These are phyloP conservation scores for Xerophyta viscosa DNA, from an alignment of 106 monocot species.

Conservation along the genomic window DNA sequence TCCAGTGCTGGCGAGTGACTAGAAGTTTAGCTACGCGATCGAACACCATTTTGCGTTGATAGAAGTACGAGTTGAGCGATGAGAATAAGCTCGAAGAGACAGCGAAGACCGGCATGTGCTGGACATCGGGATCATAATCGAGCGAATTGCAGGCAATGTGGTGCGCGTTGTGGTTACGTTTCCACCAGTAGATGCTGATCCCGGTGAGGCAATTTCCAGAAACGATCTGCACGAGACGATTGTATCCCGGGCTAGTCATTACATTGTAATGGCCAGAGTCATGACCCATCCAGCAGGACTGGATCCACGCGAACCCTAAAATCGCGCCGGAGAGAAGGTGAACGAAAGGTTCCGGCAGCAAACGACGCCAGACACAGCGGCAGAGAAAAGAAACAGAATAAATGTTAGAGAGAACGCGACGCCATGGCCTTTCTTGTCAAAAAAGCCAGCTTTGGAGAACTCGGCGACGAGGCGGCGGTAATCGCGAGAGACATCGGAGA, in stretches of 20 bases:
- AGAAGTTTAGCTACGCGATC: conserved; percentile 31
- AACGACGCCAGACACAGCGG: conserved; percentile 23
- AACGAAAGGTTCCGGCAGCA: neutral
- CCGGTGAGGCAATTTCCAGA: conserved; percentile 50
- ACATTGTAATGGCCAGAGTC: conserved; percentile 53
- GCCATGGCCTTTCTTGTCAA: conserved; percentile 38
- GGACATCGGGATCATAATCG: conserved; percentile 68
- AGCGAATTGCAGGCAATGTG: conserved; percentile 76
- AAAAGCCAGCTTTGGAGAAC: conserved; percentile 47
- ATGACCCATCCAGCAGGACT: conserved; percentile 68
- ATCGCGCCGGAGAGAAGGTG: conserved; percentile 37
- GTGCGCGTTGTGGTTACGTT: conserved; percentile 65
- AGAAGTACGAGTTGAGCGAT: conserved; percentile 46
- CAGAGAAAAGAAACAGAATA: conserved; percentile 17
- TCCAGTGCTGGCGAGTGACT: conserved; percentile 68
- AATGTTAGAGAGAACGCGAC: conserved; percentile 7
- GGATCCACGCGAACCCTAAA: conserved; percentile 56
- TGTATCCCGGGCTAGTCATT: conserved; percentile 16
- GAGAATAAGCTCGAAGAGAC: conserved; percentile 42
- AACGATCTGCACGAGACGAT: conserved; percentile 23
- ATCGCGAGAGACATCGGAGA: conserved; percentile 54
- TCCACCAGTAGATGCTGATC: conserved; percentile 71
- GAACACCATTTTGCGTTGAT: conserved; percentile 41
- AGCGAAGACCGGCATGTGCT: conserved; percentile 67
- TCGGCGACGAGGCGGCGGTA: conserved; percentile 47